These are phyloP conservation scores for Linum lewisii DNA, from an alignment of 345 rosid species.

Conservation along the genomic window DNA sequence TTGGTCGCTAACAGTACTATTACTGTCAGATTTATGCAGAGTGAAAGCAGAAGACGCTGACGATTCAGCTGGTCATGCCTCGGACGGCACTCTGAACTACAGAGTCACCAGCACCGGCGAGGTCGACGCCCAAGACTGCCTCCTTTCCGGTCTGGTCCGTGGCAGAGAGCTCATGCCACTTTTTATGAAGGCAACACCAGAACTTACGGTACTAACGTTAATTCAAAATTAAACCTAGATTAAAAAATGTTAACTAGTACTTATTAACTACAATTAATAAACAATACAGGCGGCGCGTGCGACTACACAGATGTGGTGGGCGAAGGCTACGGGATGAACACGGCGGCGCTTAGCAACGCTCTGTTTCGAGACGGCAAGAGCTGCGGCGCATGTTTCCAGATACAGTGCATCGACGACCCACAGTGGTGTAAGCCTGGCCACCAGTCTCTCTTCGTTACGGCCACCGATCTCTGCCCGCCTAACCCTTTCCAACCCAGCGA, in stretches of 20 bases:
- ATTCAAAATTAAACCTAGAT: background rate
- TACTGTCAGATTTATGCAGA: too few species aligned
- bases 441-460: background rate
- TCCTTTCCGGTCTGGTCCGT: background rate
- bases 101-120: background rate
- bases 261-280: too few species aligned
- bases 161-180: constrained; percentile 5
- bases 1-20: too few species aligned
- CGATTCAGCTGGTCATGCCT: background rate
- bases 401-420: background rate
- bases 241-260: too few species aligned
- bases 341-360: constrained; percentile 1
- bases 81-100: background rate
- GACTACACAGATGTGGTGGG: background rate
- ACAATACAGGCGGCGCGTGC: constrained; percentile 1
- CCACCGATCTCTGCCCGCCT: background rate
- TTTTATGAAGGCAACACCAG: constrained; percentile 2
- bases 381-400: constrained; percentile 1
- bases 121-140: background rate
- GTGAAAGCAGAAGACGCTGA: background rate
- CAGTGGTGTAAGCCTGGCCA: constrained; percentile 3
- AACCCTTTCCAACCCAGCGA: background rate
- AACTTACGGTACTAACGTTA: background rate
- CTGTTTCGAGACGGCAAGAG: background rate
- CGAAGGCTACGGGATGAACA: constrained; percentile 1